These are phyloP conservation scores for Verticillium isaacii DNA, from an alignment of 2,329 filamentous ascomycete species.

Conservation along the genomic window DNA sequence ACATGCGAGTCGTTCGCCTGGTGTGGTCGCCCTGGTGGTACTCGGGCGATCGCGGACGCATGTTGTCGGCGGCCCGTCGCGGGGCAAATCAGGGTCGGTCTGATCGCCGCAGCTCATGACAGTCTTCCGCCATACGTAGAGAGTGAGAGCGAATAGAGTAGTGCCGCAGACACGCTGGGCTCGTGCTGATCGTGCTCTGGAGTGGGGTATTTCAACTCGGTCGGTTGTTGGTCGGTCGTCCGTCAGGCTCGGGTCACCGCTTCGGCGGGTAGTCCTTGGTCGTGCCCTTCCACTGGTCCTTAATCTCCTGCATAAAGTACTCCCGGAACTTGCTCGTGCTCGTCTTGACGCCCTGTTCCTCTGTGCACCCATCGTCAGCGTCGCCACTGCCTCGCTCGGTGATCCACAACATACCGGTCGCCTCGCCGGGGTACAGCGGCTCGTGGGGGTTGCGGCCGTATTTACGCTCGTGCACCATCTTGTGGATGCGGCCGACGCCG, in stretches of 20 bases:
- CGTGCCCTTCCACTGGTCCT: slow-evolving; percentile 42
- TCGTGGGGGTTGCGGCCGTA: slow-evolving; percentile 46
- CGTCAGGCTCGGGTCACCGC: neutral
- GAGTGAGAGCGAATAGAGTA: neutral
- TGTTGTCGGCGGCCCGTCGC: neutral
- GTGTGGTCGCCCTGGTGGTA: no score
- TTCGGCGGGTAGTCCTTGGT: slow-evolving; percentile 30
- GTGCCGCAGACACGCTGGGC: neutral
- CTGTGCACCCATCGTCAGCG: neutral
- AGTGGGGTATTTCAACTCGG: neutral
- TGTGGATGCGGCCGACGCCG: slow-evolving; percentile 47
- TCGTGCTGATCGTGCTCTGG: neutral
- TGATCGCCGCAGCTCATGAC: neutral
- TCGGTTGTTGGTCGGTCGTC: neutral
- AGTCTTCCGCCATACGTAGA: neutral
- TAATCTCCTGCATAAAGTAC: slow-evolving; percentile 46
- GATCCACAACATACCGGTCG: slow-evolving; percentile 36
- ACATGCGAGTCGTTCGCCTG: neutral
- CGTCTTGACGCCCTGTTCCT: neutral
- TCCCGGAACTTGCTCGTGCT: slow-evolving; percentile 12
- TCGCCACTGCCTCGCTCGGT: no score
- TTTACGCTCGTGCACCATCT: slow-evolving; percentile 40
- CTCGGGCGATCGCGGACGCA: no score
- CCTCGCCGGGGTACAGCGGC: slow-evolving; percentile 46
- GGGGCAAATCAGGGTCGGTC: no score